phyloP scores from a whole-genome alignment of 441 rosid genomes.

The Gossypium trilobum region DNA sequence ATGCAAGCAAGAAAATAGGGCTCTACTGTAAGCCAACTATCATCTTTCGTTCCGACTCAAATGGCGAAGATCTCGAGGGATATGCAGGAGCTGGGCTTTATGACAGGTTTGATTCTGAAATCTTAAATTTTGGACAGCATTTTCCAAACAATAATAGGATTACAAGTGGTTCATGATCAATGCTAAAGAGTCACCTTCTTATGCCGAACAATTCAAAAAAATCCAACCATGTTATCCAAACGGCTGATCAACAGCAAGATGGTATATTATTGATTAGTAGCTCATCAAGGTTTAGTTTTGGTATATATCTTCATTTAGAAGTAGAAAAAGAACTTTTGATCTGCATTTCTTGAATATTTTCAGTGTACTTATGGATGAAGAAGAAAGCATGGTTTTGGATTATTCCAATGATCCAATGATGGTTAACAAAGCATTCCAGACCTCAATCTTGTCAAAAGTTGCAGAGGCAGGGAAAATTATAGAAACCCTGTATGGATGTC shows the following conservation, averaged over 20 bases:
- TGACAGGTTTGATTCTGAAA: slow-evolving; percentile 40
- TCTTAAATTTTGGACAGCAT: background rate
- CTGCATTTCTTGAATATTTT: slow-evolving; percentile 12
- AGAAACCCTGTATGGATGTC: slow-evolving; percentile 43
- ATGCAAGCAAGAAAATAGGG: slow-evolving; percentile 60
- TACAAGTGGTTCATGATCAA: background rate
- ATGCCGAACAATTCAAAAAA: background rate
- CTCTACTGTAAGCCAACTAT: slow-evolving; percentile 40
- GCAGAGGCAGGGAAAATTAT: slow-evolving; percentile 44
- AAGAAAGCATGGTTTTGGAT: slow-evolving; percentile 38
- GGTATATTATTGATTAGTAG: background rate
- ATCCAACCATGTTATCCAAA: background rate
- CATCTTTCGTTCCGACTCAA: slow-evolving; percentile 68
- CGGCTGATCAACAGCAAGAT: background rate
- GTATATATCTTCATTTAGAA: background rate
- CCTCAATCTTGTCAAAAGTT: slow-evolving; percentile 38
- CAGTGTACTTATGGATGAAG: slow-evolving; percentile 58
- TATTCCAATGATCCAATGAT: slow-evolving; percentile 41
- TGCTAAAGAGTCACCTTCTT: background rate
- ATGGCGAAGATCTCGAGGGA: slow-evolving; percentile 67
- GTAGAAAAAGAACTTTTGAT: background rate
- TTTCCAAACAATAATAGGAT: background rate
- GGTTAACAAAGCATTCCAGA: slow-evolving; percentile 36
- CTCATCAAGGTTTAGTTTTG: background rate
- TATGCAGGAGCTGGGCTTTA: slow-evolving; percentile 77